Evolutionary conservation across 169 alveolate species (phyloP).

Genomic region (Theileria orientalis): DNA sequence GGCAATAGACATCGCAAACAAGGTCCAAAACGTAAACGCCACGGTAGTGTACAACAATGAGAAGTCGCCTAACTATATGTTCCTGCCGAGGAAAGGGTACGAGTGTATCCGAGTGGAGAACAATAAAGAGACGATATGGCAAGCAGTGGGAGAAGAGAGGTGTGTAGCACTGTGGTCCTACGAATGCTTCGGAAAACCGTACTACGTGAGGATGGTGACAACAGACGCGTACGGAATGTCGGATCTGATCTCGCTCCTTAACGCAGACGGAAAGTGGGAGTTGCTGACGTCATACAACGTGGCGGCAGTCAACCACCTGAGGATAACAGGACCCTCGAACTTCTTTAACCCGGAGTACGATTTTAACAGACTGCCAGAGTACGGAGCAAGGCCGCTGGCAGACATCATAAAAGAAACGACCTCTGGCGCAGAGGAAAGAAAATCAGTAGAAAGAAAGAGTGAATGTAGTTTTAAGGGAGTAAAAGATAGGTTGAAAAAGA

Average conservation of each 20-base stretch:
- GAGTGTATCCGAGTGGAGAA: not conserved
- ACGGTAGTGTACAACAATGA: conserved; percentile 5
- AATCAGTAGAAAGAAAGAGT: too few species aligned
- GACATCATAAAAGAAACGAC: too few species aligned
- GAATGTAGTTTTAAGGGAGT: too few species aligned
- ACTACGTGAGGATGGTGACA: not conserved
- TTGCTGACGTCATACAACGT: not conserved
- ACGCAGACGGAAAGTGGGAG: not conserved
- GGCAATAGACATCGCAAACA: not conserved
- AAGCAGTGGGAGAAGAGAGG: not conserved
- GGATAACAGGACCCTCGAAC: not conserved
- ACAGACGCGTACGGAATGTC: not conserved
- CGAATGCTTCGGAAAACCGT: not conserved
- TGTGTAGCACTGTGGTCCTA: conserved; percentile 18
- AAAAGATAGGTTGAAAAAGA: too few species aligned
- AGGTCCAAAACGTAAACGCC: not conserved
- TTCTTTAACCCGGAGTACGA: conserved; percentile 9
- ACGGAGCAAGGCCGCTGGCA: too few species aligned
- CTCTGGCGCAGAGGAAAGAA: too few species aligned
- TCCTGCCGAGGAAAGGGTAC: not conserved
- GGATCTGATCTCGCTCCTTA: not conserved
- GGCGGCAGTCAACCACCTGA: not conserved
- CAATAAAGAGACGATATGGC: not conserved
- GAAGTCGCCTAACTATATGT: not conserved
- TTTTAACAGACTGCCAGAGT: not conserved